Evolutionary conservation across 345 rosid genomes (phyloP), one percentile per base, ranked within the genome.

Genomic region (Brassica cretica): DNA sequence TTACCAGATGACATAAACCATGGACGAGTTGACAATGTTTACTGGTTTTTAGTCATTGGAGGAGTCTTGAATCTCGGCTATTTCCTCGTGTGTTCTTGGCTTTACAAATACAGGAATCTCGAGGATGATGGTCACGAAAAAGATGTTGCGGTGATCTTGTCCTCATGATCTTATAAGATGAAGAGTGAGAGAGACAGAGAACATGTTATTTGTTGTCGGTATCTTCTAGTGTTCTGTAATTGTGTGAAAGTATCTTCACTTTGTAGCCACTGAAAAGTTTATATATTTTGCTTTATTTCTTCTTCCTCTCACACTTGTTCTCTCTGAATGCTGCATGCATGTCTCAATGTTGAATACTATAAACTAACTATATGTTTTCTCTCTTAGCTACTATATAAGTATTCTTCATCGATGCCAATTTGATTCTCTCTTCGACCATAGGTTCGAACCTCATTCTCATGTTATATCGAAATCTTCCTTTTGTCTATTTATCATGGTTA

Each of bases 1-100:
- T 73, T 85, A 49, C 91, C 85, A 1, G 72, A 87, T 12, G 56
- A 87, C n/a, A 81, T 89, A 7, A 83, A 87, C 60, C 51, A 75
- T 0, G 93, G 90, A 35, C 82, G 88, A 76, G 68, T 88, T 8
- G 86, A 86, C 29, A 68, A 72, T 61, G 74, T 86, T 9, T 88
- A 83, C 19, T 85, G 87, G 89, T 66, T 81, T 72, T 74, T 88
- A 46, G 74, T 64, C 12, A 79, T 66, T 18, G 63, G 74, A 27
- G 84, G 81, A 21, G 65, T 62, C 56, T 29, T 85, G 18, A 88
- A 90, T 81, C 76, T 86, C 5, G 60, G 24, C 60, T 53, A 53
- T 53, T 53, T 53, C 21, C 24, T 53, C 10, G 60, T 53, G 60
- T 53, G 60, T 16, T 53, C 60, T 53, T 53, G 21, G 60, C 24